Evolutionary conservation across 1,139 yeast genomes (phyloP).

Genomic region (Zygoascus meyerae): DNA sequence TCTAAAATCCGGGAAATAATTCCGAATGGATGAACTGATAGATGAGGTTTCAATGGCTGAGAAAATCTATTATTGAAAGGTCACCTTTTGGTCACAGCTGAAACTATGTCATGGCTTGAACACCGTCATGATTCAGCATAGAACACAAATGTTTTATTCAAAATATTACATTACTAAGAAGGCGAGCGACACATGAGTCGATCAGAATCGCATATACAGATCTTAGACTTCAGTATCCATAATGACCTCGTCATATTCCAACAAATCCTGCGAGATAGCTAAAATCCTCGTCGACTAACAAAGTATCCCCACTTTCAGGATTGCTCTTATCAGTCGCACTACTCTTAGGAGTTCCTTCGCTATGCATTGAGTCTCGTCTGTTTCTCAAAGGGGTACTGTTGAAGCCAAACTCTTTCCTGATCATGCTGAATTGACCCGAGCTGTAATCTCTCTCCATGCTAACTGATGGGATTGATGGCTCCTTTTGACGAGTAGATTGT

Average conservation of each 20-base stretch:
- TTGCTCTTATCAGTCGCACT: constrained; percentile 7
- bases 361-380: background rate
- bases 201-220: too few species aligned
- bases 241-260: constrained; percentile 10
- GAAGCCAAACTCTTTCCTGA: constrained; percentile 1
- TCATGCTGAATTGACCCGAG: background rate
- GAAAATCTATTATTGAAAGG: too few species aligned
- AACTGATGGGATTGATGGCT: background rate
- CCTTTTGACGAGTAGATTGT: background rate
- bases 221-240: too few species aligned
- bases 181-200: too few species aligned
- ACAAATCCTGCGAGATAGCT: constrained; percentile 32
- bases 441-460: background rate
- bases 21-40: too few species aligned
- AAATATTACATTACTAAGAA: too few species aligned
- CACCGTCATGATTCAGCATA: too few species aligned
- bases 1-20: too few species aligned
- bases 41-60: too few species aligned
- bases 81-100: too few species aligned
- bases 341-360: background rate
- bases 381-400: background rate
- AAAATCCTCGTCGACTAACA: constrained; percentile 28
- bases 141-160: too few species aligned
- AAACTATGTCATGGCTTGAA: too few species aligned
- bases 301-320: constrained; percentile 4